Percentiles rank a stretch among this genome's conserved stretches.
phyloP scores from a whole-genome alignment of 2,329 filamentous ascomycete genomes.

The Talaromyces sp. region DNA sequence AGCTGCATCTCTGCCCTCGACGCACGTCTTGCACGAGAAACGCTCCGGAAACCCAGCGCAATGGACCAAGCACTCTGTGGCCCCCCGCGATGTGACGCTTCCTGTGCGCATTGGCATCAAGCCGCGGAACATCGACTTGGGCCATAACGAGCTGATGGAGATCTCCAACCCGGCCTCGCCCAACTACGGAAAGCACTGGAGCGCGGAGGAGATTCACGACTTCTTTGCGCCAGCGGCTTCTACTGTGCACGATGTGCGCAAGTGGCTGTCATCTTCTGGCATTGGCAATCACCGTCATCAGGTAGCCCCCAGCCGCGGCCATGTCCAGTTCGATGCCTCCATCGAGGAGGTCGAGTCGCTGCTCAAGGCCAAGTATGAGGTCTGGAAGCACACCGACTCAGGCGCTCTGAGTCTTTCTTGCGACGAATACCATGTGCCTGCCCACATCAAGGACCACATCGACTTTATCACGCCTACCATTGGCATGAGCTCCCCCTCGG shows the following conservation, averaged over 20 bases:
- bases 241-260: not conserved
- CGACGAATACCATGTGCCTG: conserved; percentile 6
- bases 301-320: not conserved
- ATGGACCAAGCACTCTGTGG: not conserved
- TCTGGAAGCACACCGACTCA: conserved; percentile 3
- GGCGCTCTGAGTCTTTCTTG: conserved; percentile 1
- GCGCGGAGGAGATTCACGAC: not conserved
- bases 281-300: not conserved
- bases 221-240: not conserved
- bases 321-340: conserved; percentile 6
- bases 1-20: not conserved
- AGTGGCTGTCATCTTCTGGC: not conserved
- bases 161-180: conserved; percentile 1
- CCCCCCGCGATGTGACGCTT: not conserved
- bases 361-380: conserved; percentile 3
- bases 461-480: conserved; percentile 6
- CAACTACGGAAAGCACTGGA: conserved; percentile 6
- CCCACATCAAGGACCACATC: not conserved
- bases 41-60: not conserved
- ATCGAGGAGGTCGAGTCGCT: conserved; percentile 7
- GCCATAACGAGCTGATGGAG: conserved; percentile 1
- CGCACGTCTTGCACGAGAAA: not conserved
- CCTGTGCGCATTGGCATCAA: conserved; percentile 1
- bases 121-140: not conserved
- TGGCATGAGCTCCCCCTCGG: not conserved